Conservation (phyloP, 352 stramenopile genomes). For the Pythium folliculosum region DNA sequence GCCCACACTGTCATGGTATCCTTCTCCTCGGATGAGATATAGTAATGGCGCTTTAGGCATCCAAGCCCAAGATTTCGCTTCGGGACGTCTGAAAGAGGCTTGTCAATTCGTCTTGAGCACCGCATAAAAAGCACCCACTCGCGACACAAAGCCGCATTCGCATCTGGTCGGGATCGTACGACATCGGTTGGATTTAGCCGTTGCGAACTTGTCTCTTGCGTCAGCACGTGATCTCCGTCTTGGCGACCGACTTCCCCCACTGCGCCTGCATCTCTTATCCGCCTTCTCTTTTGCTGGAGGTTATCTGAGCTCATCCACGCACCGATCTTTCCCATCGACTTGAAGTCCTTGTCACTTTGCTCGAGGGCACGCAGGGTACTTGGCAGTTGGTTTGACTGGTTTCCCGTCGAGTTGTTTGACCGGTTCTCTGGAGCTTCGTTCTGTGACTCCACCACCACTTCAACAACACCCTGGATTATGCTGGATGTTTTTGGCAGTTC, state of each 20-base stretch:
- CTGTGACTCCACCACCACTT: conserved; percentile 13
- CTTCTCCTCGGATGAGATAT: conserved; percentile 70
- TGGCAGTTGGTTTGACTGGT: conserved; percentile 28
- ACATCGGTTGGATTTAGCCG: conserved; percentile 27
- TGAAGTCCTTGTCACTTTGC: conserved; percentile 50
- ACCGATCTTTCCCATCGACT: conserved; percentile 64
- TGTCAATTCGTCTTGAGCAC: conserved; percentile 38
- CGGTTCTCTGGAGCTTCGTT: not conserved
- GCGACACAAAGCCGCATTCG: conserved; percentile 51
- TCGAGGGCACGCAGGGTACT: conserved; percentile 41
- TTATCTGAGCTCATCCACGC: conserved; percentile 63
- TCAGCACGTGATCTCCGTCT: conserved; percentile 50
- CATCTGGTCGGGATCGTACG: conserved; percentile 41
- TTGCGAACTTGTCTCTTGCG: conserved; percentile 36
- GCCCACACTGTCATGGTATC: conserved; percentile 56
- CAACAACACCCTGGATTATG: conserved; percentile 40
- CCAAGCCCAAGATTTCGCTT: conserved; percentile 40
- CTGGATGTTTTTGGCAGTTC: conserved; percentile 46
- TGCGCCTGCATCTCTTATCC: conserved; percentile 30
- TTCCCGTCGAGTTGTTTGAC: not conserved
- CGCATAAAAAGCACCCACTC: conserved; percentile 74
- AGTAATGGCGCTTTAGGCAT: conserved; percentile 76
- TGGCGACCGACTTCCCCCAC: conserved; percentile 17
- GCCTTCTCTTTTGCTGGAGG: conserved; percentile 42
- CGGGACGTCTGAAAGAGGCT: conserved; percentile 4